Base-by-base conservation (phyloP, 441 rosid genomes). In the Monsonia emarginata region DNA sequence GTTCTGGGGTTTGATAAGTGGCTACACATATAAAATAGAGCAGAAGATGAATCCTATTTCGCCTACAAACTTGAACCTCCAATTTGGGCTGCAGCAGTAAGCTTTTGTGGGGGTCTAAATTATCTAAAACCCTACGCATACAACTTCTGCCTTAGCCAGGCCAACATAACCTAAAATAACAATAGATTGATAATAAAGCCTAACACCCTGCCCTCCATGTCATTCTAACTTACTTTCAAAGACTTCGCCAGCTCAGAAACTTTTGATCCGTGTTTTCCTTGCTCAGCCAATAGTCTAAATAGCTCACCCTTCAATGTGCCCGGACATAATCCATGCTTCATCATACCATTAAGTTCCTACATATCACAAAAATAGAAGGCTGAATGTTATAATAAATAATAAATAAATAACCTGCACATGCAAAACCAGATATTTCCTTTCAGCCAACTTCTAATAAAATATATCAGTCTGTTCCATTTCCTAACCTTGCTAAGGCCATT, bases 231-330 rank as follows among this genome's bases (percentile, higher is more conserved):
- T 80, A 85, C 97, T 83, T 85, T 81, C n/a, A 82, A 65, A 70
- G 81, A 79, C 68, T 77, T 79, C 50, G 91, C 97, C 79, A 94
- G 71, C 63, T 87, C 90, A 24, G 93, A 80, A 72, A 89, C 83
- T 80, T 79, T 86, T 54, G 74, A 70, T 59, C 98, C 98, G 67
- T 69, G 78, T 75, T 80, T 88, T 81, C 96, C 96, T 81, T 82
- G 79, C 74, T 81, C 81, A 24, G 69, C 77, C 73, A 90, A 76
- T 60, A 82, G 73, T 76, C 75, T 86, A 74, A 90, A 89, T 75
- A 94, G 68, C 75, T 90, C 94, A 24, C 91, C 91, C 81, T 94
- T 94, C 75, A 90, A 78, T 25, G 94, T 89, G 73, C 90, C 87
- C 66, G 74, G 84, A 61, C 62, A 74, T 60, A 94, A 84, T 60